phyloP scores from a whole-genome alignment of 257 asterid species.

The Solanum okadae region DNA sequence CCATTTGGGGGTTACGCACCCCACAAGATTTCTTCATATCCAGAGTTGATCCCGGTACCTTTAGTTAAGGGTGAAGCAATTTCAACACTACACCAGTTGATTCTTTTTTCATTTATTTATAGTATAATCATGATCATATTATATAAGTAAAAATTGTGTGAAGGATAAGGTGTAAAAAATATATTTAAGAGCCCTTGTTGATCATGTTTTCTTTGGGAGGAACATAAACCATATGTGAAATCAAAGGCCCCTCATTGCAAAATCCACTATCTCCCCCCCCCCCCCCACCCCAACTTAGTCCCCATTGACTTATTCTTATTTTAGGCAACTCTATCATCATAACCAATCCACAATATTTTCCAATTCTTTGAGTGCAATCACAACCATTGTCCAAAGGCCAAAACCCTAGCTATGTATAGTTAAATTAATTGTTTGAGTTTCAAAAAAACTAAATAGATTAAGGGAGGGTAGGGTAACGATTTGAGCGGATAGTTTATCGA shows the following conservation, averaged over 20 bases:
- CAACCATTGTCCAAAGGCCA: slow-evolving; percentile 3
- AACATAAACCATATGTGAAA: slow-evolving; percentile 21
- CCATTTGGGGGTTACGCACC: background rate
- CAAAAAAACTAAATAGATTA: background rate
- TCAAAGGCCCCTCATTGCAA: slow-evolving; percentile 7
- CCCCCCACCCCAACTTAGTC: background rate
- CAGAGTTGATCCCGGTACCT: rapidly evolving
- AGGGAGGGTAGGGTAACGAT: background rate
- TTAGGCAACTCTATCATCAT: slow-evolving; percentile 30
- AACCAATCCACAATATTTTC: background rate
- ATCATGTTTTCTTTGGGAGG: slow-evolving; percentile 25
- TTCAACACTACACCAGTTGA: too few relatives aligned
- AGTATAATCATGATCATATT: background rate
- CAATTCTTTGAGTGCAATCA: slow-evolving; percentile 5
- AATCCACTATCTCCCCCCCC: background rate
- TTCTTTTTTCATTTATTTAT: background rate
- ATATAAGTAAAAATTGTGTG: background rate
- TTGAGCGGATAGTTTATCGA: background rate
- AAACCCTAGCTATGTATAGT: background rate
- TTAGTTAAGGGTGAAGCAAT: too few relatives aligned
- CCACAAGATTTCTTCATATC: background rate
- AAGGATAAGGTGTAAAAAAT: background rate
- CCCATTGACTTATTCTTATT: slow-evolving; percentile 20
- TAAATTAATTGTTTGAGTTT: background rate
- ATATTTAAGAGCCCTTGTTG: background rate